Evolutionary conservation across 768 basidiomycete genomes (phyloP), one percentile per base, ranked within the genome.

Genomic region (Auricularia sp.): DNA sequence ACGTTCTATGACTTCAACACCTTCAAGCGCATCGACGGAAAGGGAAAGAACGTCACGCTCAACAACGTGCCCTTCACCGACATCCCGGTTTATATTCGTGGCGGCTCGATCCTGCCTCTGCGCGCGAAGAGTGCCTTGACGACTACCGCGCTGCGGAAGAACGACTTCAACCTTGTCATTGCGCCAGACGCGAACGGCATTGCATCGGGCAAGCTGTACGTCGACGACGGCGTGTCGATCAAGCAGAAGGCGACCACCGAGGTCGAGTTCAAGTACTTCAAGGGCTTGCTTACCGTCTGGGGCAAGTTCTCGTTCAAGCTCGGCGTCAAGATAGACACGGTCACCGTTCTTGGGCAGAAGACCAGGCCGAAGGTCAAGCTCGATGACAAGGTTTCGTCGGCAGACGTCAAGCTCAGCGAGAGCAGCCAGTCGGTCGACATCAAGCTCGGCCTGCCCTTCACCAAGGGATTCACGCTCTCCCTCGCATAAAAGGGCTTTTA

Each of bases 1-100:
- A 80, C 74, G 54, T 88, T 86, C 77, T 88, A 88, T 74, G 83
- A 88, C 70, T 87, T 86, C 71, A 65, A 67, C 36, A 83, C 83
- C 3, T 75, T 83, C 34, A 72, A 77, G 7, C 80, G 79, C 1
- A 73, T 86, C 44, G 70, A 77, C 35, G 84, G 84, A 18, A 64
- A 67, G 1, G 87, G 83, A 43, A 67, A 78, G 21, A 76, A 69
- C 4, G 56, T 59, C 56, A 61, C 58, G 14, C 65, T 70, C 23
- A 56, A 62, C 54, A 39, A 83, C 69, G 75, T 87, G 65, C 74
- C 77, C 64, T 81, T 82, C 68, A 84, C 82, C 3, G 69, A 81
- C 36, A 88, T 88, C 62, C 86, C 87, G 1, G 71, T 88, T 44
- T 79, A 85, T 70, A 86, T 88, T 72, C 77, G 77, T 58, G 82